phyloP scores from a whole-genome alignment of 1,139 yeast genomes.

The Suhomyces bribrorum region DNA sequence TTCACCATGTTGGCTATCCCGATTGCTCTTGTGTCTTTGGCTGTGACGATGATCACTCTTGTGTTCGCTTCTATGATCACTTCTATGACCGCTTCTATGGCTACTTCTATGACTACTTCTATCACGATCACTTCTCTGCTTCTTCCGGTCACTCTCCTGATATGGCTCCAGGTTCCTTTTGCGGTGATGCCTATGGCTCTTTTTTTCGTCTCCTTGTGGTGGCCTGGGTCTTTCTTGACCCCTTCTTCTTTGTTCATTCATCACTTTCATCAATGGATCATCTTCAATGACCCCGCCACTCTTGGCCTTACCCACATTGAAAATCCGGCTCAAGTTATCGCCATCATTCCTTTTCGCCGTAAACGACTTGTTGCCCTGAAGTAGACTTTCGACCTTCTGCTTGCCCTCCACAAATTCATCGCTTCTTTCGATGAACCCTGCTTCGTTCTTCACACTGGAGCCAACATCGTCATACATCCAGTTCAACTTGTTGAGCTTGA shows the following conservation, averaged over 20 bases:
- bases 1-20: too few relatives aligned
- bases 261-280: slow-evolving; percentile 59
- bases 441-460: slow-evolving; percentile 20
- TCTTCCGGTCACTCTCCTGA: slow-evolving; percentile 12
- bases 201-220: not conserved
- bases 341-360: slow-evolving; percentile 13
- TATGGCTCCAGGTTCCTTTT: not conserved
- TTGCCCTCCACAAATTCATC: slow-evolving; percentile 40
- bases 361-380: slow-evolving; percentile 24
- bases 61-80: not conserved
- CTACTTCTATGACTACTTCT: slow-evolving; percentile 14
- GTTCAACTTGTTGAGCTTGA: slow-evolving; percentile 54
- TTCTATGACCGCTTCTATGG: slow-evolving; percentile 5
- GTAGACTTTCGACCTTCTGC: slow-evolving; percentile 34
- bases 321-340: slow-evolving; percentile 18
- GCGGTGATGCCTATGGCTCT: not conserved
- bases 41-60: not conserved
- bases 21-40: too few relatives aligned
- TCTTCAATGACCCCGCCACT: slow-evolving; percentile 27
- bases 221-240: too few relatives aligned
- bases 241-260: slow-evolving; percentile 37
- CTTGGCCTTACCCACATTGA: slow-evolving; percentile 18
- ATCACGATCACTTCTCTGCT: slow-evolving; percentile 17
- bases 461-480: slow-evolving; percentile 81
- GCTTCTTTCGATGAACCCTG: slow-evolving; percentile 37